Base-by-base conservation (phyloP, 164 flowering plant genomes). In the Stephania cephalantha region DNA sequence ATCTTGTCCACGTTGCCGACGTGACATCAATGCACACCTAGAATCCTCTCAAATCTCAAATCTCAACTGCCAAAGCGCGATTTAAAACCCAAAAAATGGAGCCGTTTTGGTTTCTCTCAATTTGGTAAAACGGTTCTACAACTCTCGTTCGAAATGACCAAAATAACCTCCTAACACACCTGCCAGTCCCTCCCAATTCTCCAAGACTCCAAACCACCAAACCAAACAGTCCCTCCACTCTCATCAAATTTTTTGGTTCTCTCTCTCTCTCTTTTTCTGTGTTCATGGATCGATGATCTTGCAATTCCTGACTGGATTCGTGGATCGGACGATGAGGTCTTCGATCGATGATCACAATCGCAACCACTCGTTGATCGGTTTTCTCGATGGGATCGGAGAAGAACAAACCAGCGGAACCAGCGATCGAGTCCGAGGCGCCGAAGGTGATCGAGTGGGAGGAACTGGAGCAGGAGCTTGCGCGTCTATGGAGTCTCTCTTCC, bases 371-470 rank as follows among this genome's bases (percentile, higher is more conserved):
- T 66, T 5, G 46, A 65, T 67, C 48, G 29, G 22, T 44, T 58
- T 70, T 53, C 66, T 63, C 35, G 5, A 74, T 74, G 77, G 71
- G 44, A 58, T 79, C 82, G 73, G 65, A 77, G 63, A 75, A 73
- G 73, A 72, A 29, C 18, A 61, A 35, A 35, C 3, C 42, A 0
- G 42, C 42, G 42, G 4, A 35, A 4, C 42, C 42, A 52, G 31
- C 5, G 7, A 18, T 31, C 79, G 80, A 72, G 69, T 46, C 73
- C 18, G 86, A 82, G 44, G 29, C 75, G 45, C 79, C 73, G 48
- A 87, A 83, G 69, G 76, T 88, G 5, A 85, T 92, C 73, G 83
- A 91, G 67, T 94, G 98, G 98, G 98, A 91, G 73, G 98, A 95
- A 77, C 87, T 82, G 79, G 89, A 91, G 75, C 93, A 89, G 52